A percentile compares a stretch with the other conserved stretches of the same genome.
Evolutionary conservation across 1,284 basidiomycete species (phyloP).

Genomic region (Marasmius oreades): DNA sequence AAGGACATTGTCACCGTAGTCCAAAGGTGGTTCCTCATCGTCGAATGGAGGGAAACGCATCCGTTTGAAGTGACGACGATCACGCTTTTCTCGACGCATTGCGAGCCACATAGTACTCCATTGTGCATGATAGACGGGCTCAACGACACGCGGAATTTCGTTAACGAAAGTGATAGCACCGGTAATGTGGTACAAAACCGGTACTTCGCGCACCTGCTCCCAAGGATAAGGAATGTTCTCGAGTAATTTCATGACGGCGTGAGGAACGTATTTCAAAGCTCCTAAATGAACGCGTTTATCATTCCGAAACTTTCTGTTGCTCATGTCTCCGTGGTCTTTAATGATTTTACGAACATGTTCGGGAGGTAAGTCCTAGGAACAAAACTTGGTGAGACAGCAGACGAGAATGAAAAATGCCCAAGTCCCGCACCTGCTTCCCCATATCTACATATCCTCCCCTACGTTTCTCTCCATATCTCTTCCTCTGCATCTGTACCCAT

Average conservation of each 20-base stretch:
- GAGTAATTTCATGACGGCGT: slow-evolving; percentile 98
- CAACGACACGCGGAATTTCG: slow-evolving; percentile 94
- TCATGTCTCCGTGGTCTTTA: slow-evolving; percentile 98
- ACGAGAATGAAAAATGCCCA: slow-evolving; percentile 9
- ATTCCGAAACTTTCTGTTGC: slow-evolving; percentile 93
- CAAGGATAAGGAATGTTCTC: slow-evolving; percentile 99
- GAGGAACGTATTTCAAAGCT: slow-evolving; percentile 98
- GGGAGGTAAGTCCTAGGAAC: slow-evolving; percentile 71
- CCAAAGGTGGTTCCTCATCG: slow-evolving; percentile 97
- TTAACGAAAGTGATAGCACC: slow-evolving; percentile 99
- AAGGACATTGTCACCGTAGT: slow-evolving; percentile 97
- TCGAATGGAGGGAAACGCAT: slow-evolving; percentile 99
- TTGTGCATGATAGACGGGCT: slow-evolving; percentile 98
- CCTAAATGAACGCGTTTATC: slow-evolving; percentile 99
- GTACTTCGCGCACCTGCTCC: slow-evolving; percentile 99
- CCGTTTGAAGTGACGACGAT: slow-evolving; percentile 98
- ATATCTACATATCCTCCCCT: slow-evolving; percentile 89
- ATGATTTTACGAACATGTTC: slow-evolving; percentile 98
- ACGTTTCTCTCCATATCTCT: slow-evolving; percentile 85
- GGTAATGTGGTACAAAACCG: slow-evolving; percentile 97
- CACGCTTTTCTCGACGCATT: slow-evolving; percentile 98
- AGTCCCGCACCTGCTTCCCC: slow-evolving; percentile 78
- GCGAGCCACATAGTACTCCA: slow-evolving; percentile 99
- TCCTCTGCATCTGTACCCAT: slow-evolving; percentile 92
- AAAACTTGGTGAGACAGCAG: slow-evolving; percentile 19